Evolutionary conservation across 306 rosid genomes (phyloP).

Genomic region (Adenanthera pavonina): DNA sequence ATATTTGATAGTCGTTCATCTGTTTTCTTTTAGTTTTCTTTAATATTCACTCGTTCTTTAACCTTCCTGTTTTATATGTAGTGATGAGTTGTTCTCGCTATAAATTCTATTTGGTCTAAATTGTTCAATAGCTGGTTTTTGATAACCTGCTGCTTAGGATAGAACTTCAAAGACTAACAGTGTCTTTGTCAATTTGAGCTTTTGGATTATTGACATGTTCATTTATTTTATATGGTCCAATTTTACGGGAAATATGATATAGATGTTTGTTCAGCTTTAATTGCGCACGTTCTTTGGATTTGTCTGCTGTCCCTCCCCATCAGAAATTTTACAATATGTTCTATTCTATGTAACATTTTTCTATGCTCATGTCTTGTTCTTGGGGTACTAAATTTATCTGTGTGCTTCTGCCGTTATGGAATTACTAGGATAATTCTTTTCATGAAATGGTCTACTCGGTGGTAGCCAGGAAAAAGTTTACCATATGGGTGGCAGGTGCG

Average conservation of each 20-base stretch:
- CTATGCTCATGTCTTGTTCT: not conserved
- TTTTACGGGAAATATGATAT: slow-evolving; percentile 8
- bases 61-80: not conserved
- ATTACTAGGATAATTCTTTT: slow-evolving; percentile 1
- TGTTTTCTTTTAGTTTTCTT: not conserved
- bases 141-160: not conserved
- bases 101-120: not conserved
- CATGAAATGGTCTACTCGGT: not conserved
- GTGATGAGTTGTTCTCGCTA: not conserved
- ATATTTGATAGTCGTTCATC: not conserved
- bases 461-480: slow-evolving; percentile 7
- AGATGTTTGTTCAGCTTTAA: not conserved
- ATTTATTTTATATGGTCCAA: slow-evolving; percentile 24
- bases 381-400: not conserved
- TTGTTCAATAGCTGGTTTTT: slow-evolving; percentile 14
- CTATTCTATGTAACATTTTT: not conserved
- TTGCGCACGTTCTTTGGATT: not conserved
- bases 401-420: not conserved
- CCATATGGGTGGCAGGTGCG: slow-evolving; percentile 37
- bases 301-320: not conserved
- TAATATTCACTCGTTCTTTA: not conserved
- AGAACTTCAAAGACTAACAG: not conserved
- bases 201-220: slow-evolving; percentile 15
- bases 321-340: not conserved
- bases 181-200: not conserved